Conservation (phyloP, 2,329 filamentous ascomycete genomes). For the Diplodia scrobiculata region DNA sequence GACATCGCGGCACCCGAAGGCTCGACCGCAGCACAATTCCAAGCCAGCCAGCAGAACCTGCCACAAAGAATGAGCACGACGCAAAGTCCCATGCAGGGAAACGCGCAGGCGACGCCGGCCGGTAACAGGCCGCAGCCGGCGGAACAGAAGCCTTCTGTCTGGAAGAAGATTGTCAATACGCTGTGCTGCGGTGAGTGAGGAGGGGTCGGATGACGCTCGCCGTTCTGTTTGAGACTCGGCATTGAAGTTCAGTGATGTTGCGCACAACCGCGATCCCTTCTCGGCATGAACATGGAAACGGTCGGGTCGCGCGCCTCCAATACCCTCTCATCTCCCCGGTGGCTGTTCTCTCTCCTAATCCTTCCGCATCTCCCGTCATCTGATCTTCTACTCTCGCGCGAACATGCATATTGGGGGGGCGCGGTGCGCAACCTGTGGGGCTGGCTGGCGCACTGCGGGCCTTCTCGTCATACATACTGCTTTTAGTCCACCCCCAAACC, state of each 20-base stretch:
- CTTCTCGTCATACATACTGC: slow-evolving; percentile 28
- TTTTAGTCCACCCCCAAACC: slow-evolving; percentile 27
- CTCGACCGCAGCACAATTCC: slow-evolving; percentile 94
- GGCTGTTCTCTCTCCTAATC: slow-evolving; percentile 28
- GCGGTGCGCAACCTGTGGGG: slow-evolving; percentile 26
- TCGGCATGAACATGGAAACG: slow-evolving; percentile 1
- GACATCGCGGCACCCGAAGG: slow-evolving; percentile 82
- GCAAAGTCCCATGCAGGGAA: slow-evolving; percentile 54
- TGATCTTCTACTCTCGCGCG: slow-evolving; percentile 27
- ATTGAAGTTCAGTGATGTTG: slow-evolving; percentile 16
- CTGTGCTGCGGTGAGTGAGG: slow-evolving; percentile 30
- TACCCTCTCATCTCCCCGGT: slow-evolving; percentile 24
- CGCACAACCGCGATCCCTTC: slow-evolving; percentile 3
- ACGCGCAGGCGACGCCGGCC: slow-evolving; percentile 54
- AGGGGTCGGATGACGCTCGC: slow-evolving; percentile 5
- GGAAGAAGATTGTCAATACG: slow-evolving; percentile 28
- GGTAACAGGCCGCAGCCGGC: slow-evolving; percentile 27
- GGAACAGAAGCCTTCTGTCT: slow-evolving; percentile 28
- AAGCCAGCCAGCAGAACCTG: slow-evolving; percentile 89
- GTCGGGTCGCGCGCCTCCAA: slow-evolving; percentile 11
- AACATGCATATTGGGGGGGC: slow-evolving; percentile 29
- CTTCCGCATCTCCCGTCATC: slow-evolving; percentile 27
- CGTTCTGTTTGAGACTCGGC: slow-evolving; percentile 18
- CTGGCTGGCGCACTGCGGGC: slow-evolving; percentile 25
- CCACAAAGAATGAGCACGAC: slow-evolving; percentile 58